Evolutionary conservation across 129 eudicot genomes (phyloP).

Genomic region (Cynara cardunculus): DNA sequence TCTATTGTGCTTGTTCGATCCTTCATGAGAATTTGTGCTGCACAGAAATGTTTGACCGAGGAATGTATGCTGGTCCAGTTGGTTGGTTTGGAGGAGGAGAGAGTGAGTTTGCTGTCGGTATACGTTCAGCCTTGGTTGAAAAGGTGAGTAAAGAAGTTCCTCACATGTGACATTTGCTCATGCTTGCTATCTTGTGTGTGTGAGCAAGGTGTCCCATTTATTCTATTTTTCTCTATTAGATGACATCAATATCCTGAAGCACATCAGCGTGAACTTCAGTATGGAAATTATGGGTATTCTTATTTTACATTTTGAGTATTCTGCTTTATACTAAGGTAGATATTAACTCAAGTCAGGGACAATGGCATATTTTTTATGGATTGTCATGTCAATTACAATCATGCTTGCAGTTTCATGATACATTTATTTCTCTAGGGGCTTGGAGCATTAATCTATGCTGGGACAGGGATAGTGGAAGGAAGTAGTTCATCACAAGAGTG

Average conservation of each 20-base stretch:
- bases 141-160: conserved; percentile 37
- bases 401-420: conserved; percentile 7
- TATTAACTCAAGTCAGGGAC: no score
- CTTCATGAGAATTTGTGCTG: conserved; percentile 11
- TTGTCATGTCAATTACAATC: no score
- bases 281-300: no score
- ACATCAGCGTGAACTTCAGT: neutral
- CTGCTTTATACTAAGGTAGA: no score
- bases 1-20: neutral
- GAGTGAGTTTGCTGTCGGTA: conserved; percentile 97
- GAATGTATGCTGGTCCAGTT: conserved; percentile 99
- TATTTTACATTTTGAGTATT: no score
- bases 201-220: neutral
- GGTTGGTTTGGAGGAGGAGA: conserved; percentile 99
- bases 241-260: neutral
- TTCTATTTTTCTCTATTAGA: neutral
- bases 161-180: neutral
- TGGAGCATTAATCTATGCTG: conserved; percentile 94
- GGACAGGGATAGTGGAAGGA: conserved; percentile 95
- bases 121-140: conserved; percentile 84
- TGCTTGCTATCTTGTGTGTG: neutral
- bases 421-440: conserved; percentile 42
- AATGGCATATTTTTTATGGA: no score
- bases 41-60: conserved; percentile 91
- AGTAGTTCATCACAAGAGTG: conserved; percentile 78